Percentiles rank a stretch among this genome's conserved stretches.
These are phyloP conservation scores for Helotiales sp. DNA, from an alignment of 2,329 filamentous ascomycete species.

Conservation along the genomic window DNA sequence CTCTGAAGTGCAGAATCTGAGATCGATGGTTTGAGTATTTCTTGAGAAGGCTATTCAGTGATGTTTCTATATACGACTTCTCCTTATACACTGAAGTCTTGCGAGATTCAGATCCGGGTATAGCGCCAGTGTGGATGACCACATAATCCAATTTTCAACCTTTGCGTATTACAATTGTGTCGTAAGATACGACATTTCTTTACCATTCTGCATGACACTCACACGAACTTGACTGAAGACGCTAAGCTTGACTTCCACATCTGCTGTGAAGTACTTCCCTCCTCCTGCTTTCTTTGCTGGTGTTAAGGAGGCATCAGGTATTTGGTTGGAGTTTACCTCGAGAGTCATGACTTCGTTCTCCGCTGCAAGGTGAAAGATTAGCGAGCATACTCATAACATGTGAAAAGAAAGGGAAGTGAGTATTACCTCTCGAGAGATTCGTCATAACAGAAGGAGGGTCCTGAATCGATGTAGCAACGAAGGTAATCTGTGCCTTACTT, in stretches of 20 bases:
- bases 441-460: constrained; percentile 1
- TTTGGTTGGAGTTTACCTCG: not conserved
- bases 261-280: not conserved
- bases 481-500: not conserved
- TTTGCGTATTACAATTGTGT: not conserved
- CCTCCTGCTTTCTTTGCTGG: not conserved
- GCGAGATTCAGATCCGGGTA: too few relatives aligned
- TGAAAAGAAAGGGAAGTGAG: not conserved
- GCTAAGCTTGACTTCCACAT: not conserved
- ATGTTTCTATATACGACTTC: too few relatives aligned
- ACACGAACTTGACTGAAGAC: not conserved
- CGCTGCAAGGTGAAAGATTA: not conserved
- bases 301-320: not conserved
- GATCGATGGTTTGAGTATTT: too few relatives aligned
- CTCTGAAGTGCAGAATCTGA: too few relatives aligned
- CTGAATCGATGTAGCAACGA: not conserved
- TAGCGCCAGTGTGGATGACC: too few relatives aligned
- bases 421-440: not conserved
- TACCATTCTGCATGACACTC: not conserved
- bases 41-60: too few relatives aligned
- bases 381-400: not conserved
- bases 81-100: too few relatives aligned
- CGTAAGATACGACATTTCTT: not conserved
- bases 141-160: too few relatives aligned
- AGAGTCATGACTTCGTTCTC: constrained; percentile 4